Percentiles rank a stretch among this genome's conserved stretches.
Evolutionary conservation across 2,329 filamentous ascomycete genomes (phyloP).

Genomic region (Cercospora nicotianae): DNA sequence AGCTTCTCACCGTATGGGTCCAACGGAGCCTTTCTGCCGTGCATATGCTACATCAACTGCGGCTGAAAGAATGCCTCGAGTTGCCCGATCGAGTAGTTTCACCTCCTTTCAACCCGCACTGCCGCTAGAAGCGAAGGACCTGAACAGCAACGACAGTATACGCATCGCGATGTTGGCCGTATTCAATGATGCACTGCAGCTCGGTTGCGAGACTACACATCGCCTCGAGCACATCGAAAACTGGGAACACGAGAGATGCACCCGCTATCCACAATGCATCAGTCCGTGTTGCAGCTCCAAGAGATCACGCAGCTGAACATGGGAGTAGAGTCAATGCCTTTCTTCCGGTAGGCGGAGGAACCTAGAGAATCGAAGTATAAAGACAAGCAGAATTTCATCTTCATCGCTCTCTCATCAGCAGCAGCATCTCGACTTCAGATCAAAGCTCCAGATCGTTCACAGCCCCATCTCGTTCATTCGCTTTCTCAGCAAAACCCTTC

Average conservation of each 20-base stretch:
- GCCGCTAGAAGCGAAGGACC: neutral
- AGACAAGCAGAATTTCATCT: neutral
- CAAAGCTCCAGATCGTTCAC: constrained; percentile 12
- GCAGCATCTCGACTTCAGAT: constrained; percentile 13
- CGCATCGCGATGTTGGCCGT: neutral
- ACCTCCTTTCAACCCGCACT: neutral
- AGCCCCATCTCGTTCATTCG: constrained; percentile 13
- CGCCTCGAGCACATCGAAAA: neutral
- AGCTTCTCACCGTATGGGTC: neutral
- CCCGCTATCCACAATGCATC: neutral
- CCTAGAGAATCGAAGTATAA: constrained; percentile 10
- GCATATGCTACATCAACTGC: neutral
- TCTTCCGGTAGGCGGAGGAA: neutral
- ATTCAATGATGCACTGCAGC: neutral
- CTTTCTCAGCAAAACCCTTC: constrained; percentile 14
- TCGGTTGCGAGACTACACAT: neutral
- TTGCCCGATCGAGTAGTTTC: neutral
- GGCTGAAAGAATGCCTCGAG: neutral
- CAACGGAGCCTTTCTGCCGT: neutral
- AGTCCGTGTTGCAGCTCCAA: neutral
- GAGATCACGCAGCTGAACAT: neutral
- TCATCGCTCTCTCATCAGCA: constrained; percentile 16
- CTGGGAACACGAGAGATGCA: neutral
- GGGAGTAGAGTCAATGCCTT: neutral
- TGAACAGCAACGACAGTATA: neutral